Percentiles rank a stretch among this genome's conserved stretches.
Evolutionary conservation across 1,284 basidiomycete species (phyloP).

Genomic region (Trichosporon sp.): DNA sequence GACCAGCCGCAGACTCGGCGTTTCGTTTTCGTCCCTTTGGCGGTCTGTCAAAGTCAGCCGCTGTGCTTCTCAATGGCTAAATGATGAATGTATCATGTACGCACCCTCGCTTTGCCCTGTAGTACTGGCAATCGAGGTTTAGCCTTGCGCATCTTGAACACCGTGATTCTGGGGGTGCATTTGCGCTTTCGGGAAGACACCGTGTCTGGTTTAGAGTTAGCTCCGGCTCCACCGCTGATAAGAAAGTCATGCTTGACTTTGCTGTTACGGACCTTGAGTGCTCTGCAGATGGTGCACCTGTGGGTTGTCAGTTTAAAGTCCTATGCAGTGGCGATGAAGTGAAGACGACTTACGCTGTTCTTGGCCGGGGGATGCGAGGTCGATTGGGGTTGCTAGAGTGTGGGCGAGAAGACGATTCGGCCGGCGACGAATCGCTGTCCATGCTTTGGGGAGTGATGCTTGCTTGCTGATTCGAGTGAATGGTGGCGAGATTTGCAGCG

Average conservation of each 20-base stretch:
- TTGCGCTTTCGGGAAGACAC: neutral
- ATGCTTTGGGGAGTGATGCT: neutral
- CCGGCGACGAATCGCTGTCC: conserved; percentile 3
- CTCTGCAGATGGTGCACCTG: conserved; percentile 2
- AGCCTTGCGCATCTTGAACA: neutral
- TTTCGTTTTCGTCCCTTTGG: neutral
- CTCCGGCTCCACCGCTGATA: too few relatives aligned
- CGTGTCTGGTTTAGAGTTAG: neutral
- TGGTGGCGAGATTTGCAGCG: neutral
- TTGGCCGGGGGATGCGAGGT: neutral
- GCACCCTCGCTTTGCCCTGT: neutral
- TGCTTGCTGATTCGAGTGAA: neutral
- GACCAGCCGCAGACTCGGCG: neutral
- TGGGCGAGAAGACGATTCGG: neutral
- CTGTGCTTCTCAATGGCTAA: too few relatives aligned
- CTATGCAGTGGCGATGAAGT: neutral
- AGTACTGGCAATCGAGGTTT: neutral
- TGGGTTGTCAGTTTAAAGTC: neutral
- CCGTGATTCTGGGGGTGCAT: neutral
- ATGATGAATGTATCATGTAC: neutral
- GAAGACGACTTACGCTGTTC: neutral
- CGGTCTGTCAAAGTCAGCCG: neutral
- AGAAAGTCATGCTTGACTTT: neutral
- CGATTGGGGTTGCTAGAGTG: neutral
- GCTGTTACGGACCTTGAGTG: neutral